Percentiles rank a stretch among this genome's conserved stretches.
Conservation (phyloP, 192 early-diverging fungal genomes). For the Jimgerdemannia lactiflua region DNA sequence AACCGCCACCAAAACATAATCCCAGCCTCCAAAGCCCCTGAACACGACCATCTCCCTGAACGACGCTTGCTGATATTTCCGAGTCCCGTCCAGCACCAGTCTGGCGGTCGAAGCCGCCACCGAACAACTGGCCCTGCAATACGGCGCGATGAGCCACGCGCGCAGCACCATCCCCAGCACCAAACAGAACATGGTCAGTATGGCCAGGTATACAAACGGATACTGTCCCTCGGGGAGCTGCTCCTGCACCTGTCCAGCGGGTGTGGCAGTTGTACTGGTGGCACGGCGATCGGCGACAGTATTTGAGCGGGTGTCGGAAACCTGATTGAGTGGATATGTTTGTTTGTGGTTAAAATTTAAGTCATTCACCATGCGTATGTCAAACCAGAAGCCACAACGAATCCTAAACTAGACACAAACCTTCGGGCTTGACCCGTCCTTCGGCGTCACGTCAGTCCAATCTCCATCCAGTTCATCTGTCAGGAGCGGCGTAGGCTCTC, state of each 20-base stretch:
- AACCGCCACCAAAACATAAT: background rate
- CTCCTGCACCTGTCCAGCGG: background rate
- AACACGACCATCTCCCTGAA: background rate
- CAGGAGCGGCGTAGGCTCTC: background rate
- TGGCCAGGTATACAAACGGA: background rate
- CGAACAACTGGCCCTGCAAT: background rate
- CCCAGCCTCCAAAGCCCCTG: background rate
- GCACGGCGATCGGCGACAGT: background rate
- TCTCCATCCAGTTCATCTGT: background rate
- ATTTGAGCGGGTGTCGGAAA: background rate
- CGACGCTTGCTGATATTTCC: background rate
- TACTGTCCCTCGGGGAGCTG: background rate
- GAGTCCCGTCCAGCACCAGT: background rate
- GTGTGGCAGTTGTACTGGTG: background rate
- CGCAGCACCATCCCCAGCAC: background rate
- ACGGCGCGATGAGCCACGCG: background rate
- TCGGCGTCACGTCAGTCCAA: background rate
- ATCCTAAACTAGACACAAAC: background rate
- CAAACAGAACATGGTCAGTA: background rate
- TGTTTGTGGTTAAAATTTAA: background rate
- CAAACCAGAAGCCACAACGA: no score
- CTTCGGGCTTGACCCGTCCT: background rate
- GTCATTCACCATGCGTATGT: no score
- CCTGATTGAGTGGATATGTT: background rate
- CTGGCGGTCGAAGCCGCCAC: background rate